Evolutionary conservation across 2,329 filamentous ascomycete species (phyloP), one percentile per base, ranked within the genome.

Genomic region (Xylariaceae sp.): DNA sequence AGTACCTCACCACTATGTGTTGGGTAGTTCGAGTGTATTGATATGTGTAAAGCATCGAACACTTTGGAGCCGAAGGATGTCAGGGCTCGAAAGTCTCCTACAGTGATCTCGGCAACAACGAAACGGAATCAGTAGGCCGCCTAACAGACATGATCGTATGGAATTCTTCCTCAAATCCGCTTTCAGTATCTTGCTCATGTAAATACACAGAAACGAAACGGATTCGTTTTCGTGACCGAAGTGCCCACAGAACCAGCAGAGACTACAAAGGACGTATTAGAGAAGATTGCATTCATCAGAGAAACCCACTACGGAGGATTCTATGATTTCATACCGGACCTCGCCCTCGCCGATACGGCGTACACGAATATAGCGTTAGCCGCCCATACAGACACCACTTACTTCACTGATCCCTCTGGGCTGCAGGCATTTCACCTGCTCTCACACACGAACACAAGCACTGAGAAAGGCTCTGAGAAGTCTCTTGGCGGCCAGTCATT

Each of bases 351-450:
- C 57, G 90, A 96, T 63, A 95, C 89, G 1, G 90, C 90, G 3
- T 99, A 97, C 71, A 96, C 92, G 1, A 90, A 87, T 60, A 77
- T 94, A 44, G 84, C 85, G 1, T 80, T 99, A 2, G 82, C 83
- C 17, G 86, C 88, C 1, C 94, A 99, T 68, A 97, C 92, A 1
- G 94, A 99, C 70, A 97, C 83, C 6, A 96, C 92, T 1, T 97
- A 99, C 69, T 97, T 97, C 71, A 90, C 83, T 18, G 92, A 97
- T 55, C 92, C 94, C 0, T 85, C 89, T 2, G 90, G 92, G 10
- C 78, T 99, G 32, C 94, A 99, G 67, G 84, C 94, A 22, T 95
- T 99, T 68, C 94, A 99, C 65, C 75, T 96, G 42, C 79, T 97
- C 27, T 94, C 89, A 0, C 89, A 95, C 66, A 69, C 58, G 51